Conservation (phyloP, 768 basidiomycete species). For the Nidularia pulvinata region DNA sequence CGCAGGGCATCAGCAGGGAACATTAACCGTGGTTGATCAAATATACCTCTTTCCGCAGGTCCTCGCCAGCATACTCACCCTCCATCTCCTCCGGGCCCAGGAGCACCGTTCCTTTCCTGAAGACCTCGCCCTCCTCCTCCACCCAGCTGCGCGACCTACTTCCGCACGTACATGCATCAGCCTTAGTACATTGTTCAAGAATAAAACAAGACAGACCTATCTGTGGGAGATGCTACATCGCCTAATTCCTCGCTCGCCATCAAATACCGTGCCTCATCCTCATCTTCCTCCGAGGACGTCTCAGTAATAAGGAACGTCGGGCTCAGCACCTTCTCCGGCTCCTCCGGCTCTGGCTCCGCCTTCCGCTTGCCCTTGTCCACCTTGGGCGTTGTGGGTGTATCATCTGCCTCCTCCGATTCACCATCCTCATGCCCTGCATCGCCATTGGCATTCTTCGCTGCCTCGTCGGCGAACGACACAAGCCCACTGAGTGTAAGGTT, state of each 20-base stretch:
- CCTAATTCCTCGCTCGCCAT: slow-evolving; percentile 30
- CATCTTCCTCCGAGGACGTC: slow-evolving; percentile 45
- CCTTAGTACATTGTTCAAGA: neutral
- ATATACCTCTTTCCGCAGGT: slow-evolving; percentile 76
- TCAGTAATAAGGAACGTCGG: slow-evolving; percentile 52
- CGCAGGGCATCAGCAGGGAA: neutral
- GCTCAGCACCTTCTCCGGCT: slow-evolving; percentile 70
- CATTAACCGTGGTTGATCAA: neutral
- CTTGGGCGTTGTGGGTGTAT: slow-evolving; percentile 53
- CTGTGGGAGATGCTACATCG: slow-evolving; percentile 33
- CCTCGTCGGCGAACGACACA: slow-evolving; percentile 23
- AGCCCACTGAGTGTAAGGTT: slow-evolving; percentile 42
- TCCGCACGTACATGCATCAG: slow-evolving; percentile 1
- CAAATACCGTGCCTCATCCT: slow-evolving; percentile 38
- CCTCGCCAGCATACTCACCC: slow-evolving; percentile 87
- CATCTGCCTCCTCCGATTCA: slow-evolving; percentile 25
- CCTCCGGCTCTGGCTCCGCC: slow-evolving; percentile 67
- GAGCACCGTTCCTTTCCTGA: slow-evolving; percentile 85
- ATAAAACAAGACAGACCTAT: slow-evolving; percentile 42
- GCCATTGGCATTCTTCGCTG: slow-evolving; percentile 3
- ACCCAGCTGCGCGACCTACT: slow-evolving; percentile 77
- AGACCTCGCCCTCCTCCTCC: slow-evolving; percentile 95
- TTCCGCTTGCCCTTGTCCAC: slow-evolving; percentile 81
- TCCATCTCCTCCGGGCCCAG: slow-evolving; percentile 88
- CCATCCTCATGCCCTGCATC: slow-evolving; percentile 5